phyloP scores from a whole-genome alignment of 2,329 filamentous ascomycete genomes.

The Alternaria arborescens region DNA sequence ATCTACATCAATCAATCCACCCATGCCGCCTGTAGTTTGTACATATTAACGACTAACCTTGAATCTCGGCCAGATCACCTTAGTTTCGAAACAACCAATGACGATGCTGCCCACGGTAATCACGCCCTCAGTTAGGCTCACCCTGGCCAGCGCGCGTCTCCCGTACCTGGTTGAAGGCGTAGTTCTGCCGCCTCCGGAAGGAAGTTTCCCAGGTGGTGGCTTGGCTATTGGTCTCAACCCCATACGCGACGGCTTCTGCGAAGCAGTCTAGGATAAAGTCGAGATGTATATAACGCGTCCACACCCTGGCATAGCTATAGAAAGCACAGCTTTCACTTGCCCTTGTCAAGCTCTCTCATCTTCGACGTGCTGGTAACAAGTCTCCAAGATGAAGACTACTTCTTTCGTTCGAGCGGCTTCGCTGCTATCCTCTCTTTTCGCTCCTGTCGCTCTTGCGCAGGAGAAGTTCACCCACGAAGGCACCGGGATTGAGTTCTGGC shows the following conservation, averaged over 20 bases:
- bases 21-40: constrained; percentile 33
- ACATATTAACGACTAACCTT: constrained; percentile 42
- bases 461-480: constrained; percentile 40
- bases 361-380: constrained; percentile 28
- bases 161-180: constrained; percentile 42
- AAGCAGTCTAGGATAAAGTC: constrained; percentile 32
- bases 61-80: constrained; percentile 34
- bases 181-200: constrained; percentile 25
- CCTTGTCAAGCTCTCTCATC: constrained; percentile 29
- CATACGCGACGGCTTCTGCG: constrained; percentile 21
- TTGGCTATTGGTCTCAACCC: constrained; percentile 33
- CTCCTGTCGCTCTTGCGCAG: constrained; percentile 41
- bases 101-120: constrained; percentile 33
- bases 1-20: constrained; percentile 50
- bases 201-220: constrained; percentile 29
- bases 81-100: constrained; percentile 36
- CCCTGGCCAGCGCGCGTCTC: constrained; percentile 21
- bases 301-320: constrained; percentile 30
- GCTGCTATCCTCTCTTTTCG: constrained; percentile 49
- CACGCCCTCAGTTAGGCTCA: constrained; percentile 32
- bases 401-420: constrained; percentile 47
- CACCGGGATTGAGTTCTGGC: constrained; percentile 46
- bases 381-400: constrained; percentile 46
- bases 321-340: constrained; percentile 35
- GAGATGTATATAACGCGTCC: constrained; percentile 41